Evolutionary conservation across 257 asterid species (phyloP).

Genomic region (Salvia rosmarinus): DNA sequence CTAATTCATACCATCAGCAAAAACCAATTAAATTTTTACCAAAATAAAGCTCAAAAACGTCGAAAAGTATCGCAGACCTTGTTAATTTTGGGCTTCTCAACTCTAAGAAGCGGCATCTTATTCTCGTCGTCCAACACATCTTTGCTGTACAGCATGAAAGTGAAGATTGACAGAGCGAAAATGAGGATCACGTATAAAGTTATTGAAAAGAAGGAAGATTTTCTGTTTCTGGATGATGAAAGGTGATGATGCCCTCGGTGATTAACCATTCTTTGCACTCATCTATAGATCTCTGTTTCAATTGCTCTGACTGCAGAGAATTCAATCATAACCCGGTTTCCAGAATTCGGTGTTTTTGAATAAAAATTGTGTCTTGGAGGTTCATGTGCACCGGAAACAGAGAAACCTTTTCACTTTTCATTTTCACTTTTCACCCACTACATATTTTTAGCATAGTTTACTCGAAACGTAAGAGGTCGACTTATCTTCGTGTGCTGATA

Average conservation of each 20-base stretch:
- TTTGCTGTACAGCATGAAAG: slow-evolving; percentile 61
- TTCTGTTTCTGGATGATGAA: slow-evolving; percentile 44
- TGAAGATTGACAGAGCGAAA: slow-evolving; percentile 61
- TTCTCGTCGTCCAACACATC: slow-evolving; percentile 61
- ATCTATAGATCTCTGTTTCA: slow-evolving; percentile 29
- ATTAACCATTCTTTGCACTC: slow-evolving; percentile 49
- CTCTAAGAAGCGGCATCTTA: slow-evolving; percentile 39
- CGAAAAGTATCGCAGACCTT: slow-evolving; percentile 41
- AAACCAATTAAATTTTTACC: not conserved
- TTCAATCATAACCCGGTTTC: not conserved
- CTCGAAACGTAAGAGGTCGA: no score
- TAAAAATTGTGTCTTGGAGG: not conserved
- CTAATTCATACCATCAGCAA: not conserved
- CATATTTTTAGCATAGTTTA: no score
- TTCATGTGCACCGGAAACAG: not conserved
- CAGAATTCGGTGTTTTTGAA: not conserved
- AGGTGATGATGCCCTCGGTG: slow-evolving; percentile 42
- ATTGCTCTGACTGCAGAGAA: not conserved
- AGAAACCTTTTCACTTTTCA: not conserved
- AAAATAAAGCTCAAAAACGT: not conserved
- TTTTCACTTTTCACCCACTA: no score
- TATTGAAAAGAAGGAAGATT: slow-evolving; percentile 52
- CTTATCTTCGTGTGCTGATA: no score
- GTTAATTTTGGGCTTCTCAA: slow-evolving; percentile 39
- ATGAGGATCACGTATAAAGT: slow-evolving; percentile 55